A percentile compares a stretch with the other conserved stretches of the same genome.
phyloP scores from a whole-genome alignment of 1,284 basidiomycete species.

The Rhodotorula glutinis region DNA sequence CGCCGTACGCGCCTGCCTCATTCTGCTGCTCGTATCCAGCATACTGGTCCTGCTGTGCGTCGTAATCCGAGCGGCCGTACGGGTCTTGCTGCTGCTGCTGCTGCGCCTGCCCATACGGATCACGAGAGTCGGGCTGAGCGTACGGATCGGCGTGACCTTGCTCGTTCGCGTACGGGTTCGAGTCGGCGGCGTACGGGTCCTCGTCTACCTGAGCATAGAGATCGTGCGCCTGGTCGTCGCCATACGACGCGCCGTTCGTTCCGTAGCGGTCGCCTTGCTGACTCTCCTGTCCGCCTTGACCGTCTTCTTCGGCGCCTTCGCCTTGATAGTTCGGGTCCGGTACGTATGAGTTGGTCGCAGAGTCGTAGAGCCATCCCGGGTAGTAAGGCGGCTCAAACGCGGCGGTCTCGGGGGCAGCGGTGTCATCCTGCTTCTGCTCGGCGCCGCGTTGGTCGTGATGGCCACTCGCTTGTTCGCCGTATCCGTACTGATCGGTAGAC shows the following conservation, averaged over 20 bases:
- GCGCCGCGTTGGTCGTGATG: too few species aligned
- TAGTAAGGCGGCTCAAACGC: constrained; percentile 27
- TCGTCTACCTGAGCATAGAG: neutral
- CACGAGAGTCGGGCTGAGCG: neutral
- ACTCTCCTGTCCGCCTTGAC: too few species aligned
- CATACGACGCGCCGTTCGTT: too few species aligned
- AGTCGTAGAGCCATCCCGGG: constrained; percentile 38
- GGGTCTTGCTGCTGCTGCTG: neutral
- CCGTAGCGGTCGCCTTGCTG: too few species aligned
- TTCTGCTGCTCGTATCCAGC: neutral
- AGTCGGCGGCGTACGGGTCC: neutral
- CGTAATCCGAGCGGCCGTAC: neutral
- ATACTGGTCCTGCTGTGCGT: neutral
- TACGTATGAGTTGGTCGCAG: constrained; percentile 30
- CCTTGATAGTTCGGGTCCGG: constrained; percentile 29
- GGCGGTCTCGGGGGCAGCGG: neutral
- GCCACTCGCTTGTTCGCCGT: too few species aligned
- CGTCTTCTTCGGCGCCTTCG: neutral
- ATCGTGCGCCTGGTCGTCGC: too few species aligned
- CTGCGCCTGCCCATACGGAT: neutral
- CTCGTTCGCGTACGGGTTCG: constrained; percentile 13
- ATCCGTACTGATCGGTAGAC: too few species aligned
- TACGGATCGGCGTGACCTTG: constrained; percentile 10
- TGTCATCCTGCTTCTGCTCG: too few species aligned
- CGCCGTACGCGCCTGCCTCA: neutral